A percentile compares a stretch with the other conserved stretches of the same genome.
Conservation (phyloP, 2,329 filamentous ascomycete species). For the Aspergillus aculeatus region DNA sequence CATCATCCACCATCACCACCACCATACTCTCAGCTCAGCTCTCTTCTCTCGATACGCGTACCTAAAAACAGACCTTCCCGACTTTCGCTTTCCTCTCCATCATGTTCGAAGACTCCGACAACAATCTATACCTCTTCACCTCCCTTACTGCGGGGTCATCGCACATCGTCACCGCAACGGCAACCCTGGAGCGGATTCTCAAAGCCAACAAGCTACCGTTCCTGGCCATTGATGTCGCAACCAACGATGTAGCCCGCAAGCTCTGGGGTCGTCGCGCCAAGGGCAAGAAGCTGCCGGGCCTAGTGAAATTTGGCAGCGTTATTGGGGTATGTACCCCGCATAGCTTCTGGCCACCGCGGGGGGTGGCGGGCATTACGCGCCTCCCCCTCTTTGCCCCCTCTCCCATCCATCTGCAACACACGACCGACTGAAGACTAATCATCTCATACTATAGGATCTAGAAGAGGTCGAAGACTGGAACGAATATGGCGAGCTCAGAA, state of each 20-base stretch:
- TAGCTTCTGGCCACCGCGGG: not conserved
- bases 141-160: constrained; percentile 93
- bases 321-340: constrained; percentile 67
- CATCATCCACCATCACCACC: not conserved
- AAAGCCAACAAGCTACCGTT: constrained; percentile 94
- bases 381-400: not conserved
- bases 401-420: not conserved
- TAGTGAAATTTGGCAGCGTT: constrained; percentile 84
- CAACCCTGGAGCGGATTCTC: constrained; percentile 91
- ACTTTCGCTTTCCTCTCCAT: not conserved
- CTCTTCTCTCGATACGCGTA: not conserved
- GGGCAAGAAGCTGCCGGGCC: constrained; percentile 82
- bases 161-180: constrained; percentile 93
- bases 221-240: constrained; percentile 86
- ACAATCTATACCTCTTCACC: constrained; percentile 85
- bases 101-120: constrained; percentile 45
- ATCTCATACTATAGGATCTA: constrained; percentile 64
- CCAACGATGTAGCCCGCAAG: constrained; percentile 82
- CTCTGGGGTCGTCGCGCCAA: constrained; percentile 82
- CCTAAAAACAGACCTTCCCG: not conserved
- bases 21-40: not conserved
- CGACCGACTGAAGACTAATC: constrained; percentile 9
- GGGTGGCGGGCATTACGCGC: not conserved
- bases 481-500: constrained; percentile 91
- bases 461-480: constrained; percentile 98